Percentiles rank a stretch among this genome's conserved stretches.
Conservation (phyloP, 1,284 basidiomycete species). For the Hortiboletus rubellus region DNA sequence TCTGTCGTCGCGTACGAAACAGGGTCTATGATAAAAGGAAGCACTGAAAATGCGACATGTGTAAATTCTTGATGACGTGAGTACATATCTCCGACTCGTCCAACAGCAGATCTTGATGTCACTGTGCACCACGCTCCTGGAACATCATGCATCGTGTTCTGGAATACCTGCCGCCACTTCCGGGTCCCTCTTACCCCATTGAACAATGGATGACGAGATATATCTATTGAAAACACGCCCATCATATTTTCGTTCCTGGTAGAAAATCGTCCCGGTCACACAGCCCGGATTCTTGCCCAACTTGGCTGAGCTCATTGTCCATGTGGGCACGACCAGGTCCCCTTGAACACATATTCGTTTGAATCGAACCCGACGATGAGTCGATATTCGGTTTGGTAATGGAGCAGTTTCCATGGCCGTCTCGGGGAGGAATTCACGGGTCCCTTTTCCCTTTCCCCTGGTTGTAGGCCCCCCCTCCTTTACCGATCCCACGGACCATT, state of each 20-base stretch:
- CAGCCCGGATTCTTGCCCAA: constrained; percentile 58
- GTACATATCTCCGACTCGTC: neutral
- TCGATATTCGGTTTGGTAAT: constrained; percentile 52
- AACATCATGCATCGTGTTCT: constrained; percentile 22
- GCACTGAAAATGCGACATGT: constrained; percentile 43
- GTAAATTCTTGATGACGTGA: constrained; percentile 26
- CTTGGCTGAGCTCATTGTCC: constrained; percentile 52
- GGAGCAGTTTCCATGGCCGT: neutral
- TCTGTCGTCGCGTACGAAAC: constrained; percentile 54
- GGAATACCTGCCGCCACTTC: constrained; percentile 15
- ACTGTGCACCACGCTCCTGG: constrained; percentile 51
- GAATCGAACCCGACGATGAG: constrained; percentile 58
- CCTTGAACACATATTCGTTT: constrained; percentile 60
- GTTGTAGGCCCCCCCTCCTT: constrained; percentile 56
- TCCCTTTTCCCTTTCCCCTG: neutral
- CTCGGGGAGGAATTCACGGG: neutral
- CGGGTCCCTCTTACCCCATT: constrained; percentile 14
- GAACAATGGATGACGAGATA: constrained; percentile 48
- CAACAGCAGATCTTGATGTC: neutral
- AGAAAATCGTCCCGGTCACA: constrained; percentile 45
- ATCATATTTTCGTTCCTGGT: constrained; percentile 52
- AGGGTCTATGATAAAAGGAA: constrained; percentile 51
- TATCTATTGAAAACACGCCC: constrained; percentile 58
- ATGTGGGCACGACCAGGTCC: constrained; percentile 41
- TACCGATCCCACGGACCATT: constrained; percentile 47